A percentile compares a stretch with the other conserved stretches of the same genome.
phyloP scores from a whole-genome alignment of 192 early-diverging fungal species.

The Gaertneriomyces semiglobifer region DNA sequence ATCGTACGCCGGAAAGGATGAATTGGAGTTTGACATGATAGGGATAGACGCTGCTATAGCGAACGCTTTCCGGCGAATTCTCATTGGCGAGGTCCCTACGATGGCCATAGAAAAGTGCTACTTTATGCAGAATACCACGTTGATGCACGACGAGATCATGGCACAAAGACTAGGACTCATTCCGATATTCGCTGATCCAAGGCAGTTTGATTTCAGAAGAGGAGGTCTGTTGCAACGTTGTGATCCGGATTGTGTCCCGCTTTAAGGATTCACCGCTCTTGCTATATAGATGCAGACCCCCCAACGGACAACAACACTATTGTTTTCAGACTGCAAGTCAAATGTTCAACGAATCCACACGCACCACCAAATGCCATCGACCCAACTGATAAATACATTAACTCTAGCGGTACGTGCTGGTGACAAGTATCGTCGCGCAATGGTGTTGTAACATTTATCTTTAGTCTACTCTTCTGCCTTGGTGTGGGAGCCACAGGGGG shows the following conservation, averaged over 20 bases:
- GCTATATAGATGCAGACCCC: constrained; percentile 52
- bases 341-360: constrained; percentile 63
- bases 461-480: constrained; percentile 72
- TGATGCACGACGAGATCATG: constrained; percentile 91
- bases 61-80: constrained; percentile 86
- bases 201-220: constrained; percentile 71
- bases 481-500: constrained; percentile 87
- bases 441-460: neutral
- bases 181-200: constrained; percentile 84
- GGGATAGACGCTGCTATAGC: constrained; percentile 91
- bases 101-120: constrained; percentile 97
- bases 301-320: constrained; percentile 93
- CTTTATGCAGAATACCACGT: constrained; percentile 83
- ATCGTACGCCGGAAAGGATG: constrained; percentile 57
- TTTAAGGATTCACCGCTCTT: neutral
- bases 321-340: constrained; percentile 79
- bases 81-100: constrained; percentile 95
- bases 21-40: constrained; percentile 95
- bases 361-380: constrained; percentile 64
- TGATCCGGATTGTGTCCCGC: neutral
- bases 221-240: constrained; percentile 8
- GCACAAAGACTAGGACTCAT: constrained; percentile 90
- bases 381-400: constrained; percentile 68
- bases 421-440: neutral
- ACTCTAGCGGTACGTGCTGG: constrained; percentile 53